Evolutionary conservation across 2,329 filamentous ascomycete genomes (phyloP).

Genomic region (Incumbomyces lentus): DNA sequence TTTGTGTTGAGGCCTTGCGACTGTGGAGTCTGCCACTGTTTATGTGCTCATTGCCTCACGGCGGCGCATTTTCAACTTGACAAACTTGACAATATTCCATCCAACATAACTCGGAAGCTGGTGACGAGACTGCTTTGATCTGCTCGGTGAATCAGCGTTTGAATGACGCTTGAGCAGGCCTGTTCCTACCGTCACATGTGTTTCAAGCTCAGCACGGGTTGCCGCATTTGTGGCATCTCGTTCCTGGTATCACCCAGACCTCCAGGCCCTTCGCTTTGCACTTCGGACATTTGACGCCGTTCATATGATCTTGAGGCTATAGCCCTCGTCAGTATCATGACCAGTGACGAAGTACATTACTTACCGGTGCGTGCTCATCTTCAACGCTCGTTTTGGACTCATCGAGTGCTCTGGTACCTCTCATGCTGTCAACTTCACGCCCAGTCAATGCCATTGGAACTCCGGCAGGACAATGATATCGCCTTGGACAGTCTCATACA

Average conservation of each 20-base stretch:
- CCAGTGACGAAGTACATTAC: background rate
- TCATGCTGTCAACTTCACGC: no score
- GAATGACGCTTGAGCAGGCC: no score
- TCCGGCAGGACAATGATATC: no score
- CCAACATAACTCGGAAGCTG: constrained; percentile 6
- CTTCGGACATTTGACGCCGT: constrained; percentile 6
- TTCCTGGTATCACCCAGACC: constrained; percentile 6
- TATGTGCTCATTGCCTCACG: no score
- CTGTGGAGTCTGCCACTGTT: no score
- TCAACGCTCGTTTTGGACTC: background rate
- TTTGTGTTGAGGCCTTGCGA: no score
- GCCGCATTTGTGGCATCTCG: constrained; percentile 8
- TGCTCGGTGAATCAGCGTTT: background rate
- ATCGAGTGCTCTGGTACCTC: no score
- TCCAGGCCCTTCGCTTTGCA: constrained; percentile 7
- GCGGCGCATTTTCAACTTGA: no score
- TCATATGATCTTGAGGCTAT: constrained; percentile 4
- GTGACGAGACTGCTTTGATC: background rate
- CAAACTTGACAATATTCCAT: constrained; percentile 1
- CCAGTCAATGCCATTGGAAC: no score
- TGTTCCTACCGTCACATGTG: background rate
- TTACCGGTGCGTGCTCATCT: constrained; percentile 2
- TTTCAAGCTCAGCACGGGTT: constrained; percentile 3
- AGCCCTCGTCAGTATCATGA: background rate
- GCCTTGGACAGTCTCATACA: no score